Percentiles rank a stretch among this genome's conserved stretches.
These are phyloP conservation scores for Isatis tinctoria DNA, from an alignment of 345 rosid genomes.

Conservation along the genomic window DNA sequence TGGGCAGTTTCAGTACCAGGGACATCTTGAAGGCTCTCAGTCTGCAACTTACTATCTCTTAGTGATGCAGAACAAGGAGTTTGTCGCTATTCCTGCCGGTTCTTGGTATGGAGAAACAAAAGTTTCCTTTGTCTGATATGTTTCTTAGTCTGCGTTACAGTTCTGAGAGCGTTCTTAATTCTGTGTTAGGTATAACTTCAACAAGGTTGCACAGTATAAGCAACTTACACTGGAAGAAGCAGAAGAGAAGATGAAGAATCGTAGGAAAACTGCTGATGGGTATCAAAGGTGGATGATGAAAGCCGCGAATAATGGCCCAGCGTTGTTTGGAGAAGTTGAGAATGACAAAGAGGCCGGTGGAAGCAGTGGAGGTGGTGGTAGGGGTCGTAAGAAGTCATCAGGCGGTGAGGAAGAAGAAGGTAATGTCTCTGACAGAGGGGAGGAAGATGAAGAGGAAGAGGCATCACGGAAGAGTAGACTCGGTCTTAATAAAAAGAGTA, in stretches of 20 bases:
- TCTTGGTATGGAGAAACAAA: slow-evolving; percentile 57
- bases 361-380: slow-evolving; percentile 43
- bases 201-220: slow-evolving; percentile 96
- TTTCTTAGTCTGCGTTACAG: background rate
- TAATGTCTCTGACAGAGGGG: slow-evolving; percentile 75
- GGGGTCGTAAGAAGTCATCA: slow-evolving; percentile 71
- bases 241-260: slow-evolving; percentile 93
- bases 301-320: slow-evolving; percentile 87
- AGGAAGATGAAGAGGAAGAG: slow-evolving; percentile 96
- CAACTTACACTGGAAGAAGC: slow-evolving; percentile 98
- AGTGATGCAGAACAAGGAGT: slow-evolving; percentile 81
- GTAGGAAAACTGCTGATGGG: slow-evolving; percentile 97
- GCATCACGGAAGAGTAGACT: slow-evolving; percentile 80
- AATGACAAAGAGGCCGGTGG: slow-evolving; percentile 63
- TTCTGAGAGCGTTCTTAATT: background rate
- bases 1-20: slow-evolving; percentile 87
- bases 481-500: slow-evolving; percentile 63
- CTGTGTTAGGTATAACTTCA: slow-evolving; percentile 66
- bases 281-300: slow-evolving; percentile 99
- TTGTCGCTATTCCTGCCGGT: slow-evolving; percentile 90
- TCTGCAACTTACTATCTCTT: slow-evolving; percentile 90
- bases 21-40: slow-evolving; percentile 95
- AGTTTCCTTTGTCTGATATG: background rate
- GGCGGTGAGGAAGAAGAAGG: slow-evolving; percentile 82
- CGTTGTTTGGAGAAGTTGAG: slow-evolving; percentile 90